Evolutionary conservation across 2,329 filamentous ascomycete species (phyloP).

Genomic region (Xylaria sp.): DNA sequence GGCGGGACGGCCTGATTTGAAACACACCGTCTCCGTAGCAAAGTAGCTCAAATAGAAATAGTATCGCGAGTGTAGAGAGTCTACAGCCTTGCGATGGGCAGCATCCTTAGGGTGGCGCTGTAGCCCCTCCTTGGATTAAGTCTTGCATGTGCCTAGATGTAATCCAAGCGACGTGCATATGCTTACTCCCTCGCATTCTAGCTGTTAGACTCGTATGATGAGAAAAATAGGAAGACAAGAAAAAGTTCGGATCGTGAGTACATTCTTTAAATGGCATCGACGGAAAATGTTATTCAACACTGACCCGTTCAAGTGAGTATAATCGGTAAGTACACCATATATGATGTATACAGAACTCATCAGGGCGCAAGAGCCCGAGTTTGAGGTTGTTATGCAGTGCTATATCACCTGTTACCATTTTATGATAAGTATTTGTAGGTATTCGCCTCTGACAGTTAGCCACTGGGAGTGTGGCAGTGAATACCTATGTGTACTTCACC

Average conservation of each 20-base stretch:
- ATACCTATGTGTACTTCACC: background rate
- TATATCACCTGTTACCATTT: background rate
- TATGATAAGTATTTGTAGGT: no score
- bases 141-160: background rate
- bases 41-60: background rate
- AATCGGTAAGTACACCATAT: background rate
- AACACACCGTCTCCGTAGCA: background rate
- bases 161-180: background rate
- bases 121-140: background rate
- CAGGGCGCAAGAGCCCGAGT: background rate
- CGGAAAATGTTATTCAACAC: background rate
- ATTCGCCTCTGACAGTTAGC: no score
- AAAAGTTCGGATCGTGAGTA: background rate
- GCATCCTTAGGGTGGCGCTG: background rate
- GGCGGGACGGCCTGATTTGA: background rate
- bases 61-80: background rate
- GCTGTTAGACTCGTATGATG: background rate
- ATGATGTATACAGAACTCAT: background rate
- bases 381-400: background rate
- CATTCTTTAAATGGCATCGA: background rate
- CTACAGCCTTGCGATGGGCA: background rate
- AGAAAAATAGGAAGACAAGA: background rate
- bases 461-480: no score
- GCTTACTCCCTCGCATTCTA: background rate
- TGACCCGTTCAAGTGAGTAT: background rate